Conservation (phyloP, 2,329 filamentous ascomycete genomes). For the Polychaeton citri region DNA sequence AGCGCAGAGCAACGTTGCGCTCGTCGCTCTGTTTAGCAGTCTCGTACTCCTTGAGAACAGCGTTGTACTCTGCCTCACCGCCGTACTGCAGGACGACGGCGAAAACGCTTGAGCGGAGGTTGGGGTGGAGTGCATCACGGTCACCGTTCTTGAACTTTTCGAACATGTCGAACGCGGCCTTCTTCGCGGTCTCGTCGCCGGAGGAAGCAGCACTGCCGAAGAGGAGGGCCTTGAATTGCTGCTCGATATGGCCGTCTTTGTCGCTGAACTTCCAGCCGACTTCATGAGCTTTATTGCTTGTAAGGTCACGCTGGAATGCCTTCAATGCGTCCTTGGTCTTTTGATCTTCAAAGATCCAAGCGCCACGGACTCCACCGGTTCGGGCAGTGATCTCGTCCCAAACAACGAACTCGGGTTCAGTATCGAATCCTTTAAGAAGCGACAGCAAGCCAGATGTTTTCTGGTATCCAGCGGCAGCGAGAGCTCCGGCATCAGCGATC, state of each 20-base stretch:
- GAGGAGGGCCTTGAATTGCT: constrained; percentile 87
- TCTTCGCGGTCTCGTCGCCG: constrained; percentile 65
- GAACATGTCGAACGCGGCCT: constrained; percentile 82
- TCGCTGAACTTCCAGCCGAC: constrained; percentile 81
- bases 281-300: constrained; percentile 68
- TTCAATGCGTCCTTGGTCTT: constrained; percentile 62
- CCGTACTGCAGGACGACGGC: constrained; percentile 73
- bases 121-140: constrained; percentile 72
- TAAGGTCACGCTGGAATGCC: constrained; percentile 67
- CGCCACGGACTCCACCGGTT: constrained; percentile 62
- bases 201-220: constrained; percentile 72
- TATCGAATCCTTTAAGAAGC: constrained; percentile 69
- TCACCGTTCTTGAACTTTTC: constrained; percentile 70
- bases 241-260: constrained; percentile 73
- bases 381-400: constrained; percentile 85
- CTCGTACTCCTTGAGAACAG: constrained; percentile 61
- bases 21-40: constrained; percentile 68
- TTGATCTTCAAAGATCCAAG: constrained; percentile 80
- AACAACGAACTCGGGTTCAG: constrained; percentile 77
- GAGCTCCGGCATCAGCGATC: constrained; percentile 74
- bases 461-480: constrained; percentile 82
- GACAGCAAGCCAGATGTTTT: constrained; percentile 83
- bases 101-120: constrained; percentile 78
- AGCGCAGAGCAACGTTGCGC: constrained; percentile 79
- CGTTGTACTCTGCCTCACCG: constrained; percentile 74